Evolutionary conservation across 768 basidiomycete genomes (phyloP), one percentile per base, ranked within the genome.

Genomic region (Trametes punicea): DNA sequence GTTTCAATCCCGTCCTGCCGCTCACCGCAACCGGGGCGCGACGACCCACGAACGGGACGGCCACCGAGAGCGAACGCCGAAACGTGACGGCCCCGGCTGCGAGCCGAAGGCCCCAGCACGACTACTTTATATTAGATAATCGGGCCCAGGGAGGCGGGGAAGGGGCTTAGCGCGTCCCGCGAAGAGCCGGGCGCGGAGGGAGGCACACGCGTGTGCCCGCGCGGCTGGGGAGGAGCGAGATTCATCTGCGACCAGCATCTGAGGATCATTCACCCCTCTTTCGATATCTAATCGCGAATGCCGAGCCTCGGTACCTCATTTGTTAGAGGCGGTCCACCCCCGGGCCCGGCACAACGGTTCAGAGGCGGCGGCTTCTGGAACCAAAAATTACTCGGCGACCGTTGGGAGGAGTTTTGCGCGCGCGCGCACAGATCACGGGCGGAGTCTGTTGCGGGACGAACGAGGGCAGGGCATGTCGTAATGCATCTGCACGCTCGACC

Each of bases 271-370:
- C 45, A 45, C 25, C 56, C 46, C 55, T 56, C 60, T 59, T 56
- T 52, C 46, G 51, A 59, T 56, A 61, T 64, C 60, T 54, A 56
- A 59, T 59, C 57, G 50, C 58, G 47, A 33, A 51, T 46, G 63
- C 63, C 63, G 63, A 64, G 63, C 45, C 63, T 64, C 63, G 63
- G 63, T 64, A 51, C 63, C 63, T 64, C 53, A 58, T 55, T 40
- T 47, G 57, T 41, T 41, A 48, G 33, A 53, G 41, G 41, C 60
- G 55, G 51, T 45, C 52, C 54, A 52, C 53, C 51, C 34, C 39
- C 56, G 57, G 34, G 51, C 47, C 55, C 58, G 58, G 52, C 48
- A 46, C n/a, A 44, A 40, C 44, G 53, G 54, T 49, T 55, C 59
- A 36, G 50, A 38, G 54, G 51, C 30, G 53, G 44, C 49, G 61